Evolutionary conservation across 192 early-diverging fungal genomes (phyloP).

Genomic region (Backusella sp.): DNA sequence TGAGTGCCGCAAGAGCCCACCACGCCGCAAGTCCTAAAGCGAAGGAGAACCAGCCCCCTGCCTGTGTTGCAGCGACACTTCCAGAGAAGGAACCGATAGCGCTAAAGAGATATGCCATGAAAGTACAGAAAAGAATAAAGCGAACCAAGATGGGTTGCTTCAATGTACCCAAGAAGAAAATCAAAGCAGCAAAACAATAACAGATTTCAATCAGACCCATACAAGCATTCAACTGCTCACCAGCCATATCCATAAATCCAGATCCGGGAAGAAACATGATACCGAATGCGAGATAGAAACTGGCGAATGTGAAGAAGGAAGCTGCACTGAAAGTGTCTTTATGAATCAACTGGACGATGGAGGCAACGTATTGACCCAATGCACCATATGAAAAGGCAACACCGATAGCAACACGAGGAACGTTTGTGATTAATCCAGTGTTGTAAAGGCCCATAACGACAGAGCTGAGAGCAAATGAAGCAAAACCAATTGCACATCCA

Average conservation of each 20-base stretch:
- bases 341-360: not conserved
- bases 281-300: conserved; percentile 19
- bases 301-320: conserved; percentile 8
- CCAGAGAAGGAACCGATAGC: conserved; percentile 6
- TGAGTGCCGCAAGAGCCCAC: not conserved
- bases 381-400: conserved; percentile 10
- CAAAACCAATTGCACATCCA: conserved; percentile 16
- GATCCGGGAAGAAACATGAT: conserved; percentile 21
- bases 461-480: conserved; percentile 10
- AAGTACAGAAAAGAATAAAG: conserved; percentile 6
- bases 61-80: not conserved
- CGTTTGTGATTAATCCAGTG: not conserved
- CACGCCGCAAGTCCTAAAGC: conserved; percentile 6
- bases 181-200: not conserved
- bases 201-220: not conserved
- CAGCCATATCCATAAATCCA: not conserved
- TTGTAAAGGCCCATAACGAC: conserved; percentile 17
- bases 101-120: conserved; percentile 13
- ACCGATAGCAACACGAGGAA: conserved; percentile 20
- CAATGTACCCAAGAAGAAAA: conserved; percentile 21
- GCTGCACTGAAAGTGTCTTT: conserved; percentile 20
- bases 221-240: not conserved
- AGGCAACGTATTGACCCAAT: conserved; percentile 15
- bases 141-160: conserved; percentile 11
- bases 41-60: conserved; percentile 20